Conservation (phyloP, 768 basidiomycete genomes). For the Royoungia palumana region DNA sequence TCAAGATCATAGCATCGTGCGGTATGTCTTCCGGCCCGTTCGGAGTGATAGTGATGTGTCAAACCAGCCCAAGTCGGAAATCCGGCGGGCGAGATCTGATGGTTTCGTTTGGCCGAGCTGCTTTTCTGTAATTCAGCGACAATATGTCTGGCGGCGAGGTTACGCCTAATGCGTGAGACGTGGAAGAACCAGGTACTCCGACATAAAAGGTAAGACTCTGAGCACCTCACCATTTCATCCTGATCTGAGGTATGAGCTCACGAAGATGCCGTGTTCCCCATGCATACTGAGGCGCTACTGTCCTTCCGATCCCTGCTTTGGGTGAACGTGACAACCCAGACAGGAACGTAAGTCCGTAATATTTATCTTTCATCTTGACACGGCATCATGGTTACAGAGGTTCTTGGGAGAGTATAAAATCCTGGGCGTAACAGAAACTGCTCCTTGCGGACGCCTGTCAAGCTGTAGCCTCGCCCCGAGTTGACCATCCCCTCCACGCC, state of each 20-base stretch:
- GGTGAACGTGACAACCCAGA: no score
- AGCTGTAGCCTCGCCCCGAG: not conserved
- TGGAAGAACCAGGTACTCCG: not conserved
- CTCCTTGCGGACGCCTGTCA: not conserved
- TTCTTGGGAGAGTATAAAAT: constrained; percentile 1
- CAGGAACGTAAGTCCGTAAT: no score
- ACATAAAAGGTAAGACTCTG: not conserved
- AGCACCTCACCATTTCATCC: not conserved
- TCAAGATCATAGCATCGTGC: no score
- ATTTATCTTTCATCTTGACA: no score
- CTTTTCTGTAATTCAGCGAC: not conserved
- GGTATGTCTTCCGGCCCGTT: not conserved
- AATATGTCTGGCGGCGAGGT: no score
- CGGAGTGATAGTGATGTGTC: not conserved
- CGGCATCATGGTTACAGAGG: no score
- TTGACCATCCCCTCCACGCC: not conserved
- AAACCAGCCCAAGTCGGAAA: not conserved
- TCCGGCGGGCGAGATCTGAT: not conserved
- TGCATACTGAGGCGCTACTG: no score
- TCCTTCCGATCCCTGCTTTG: no score
- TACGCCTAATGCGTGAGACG: not conserved
- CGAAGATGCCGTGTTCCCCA: no score
- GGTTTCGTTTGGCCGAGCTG: not conserved
- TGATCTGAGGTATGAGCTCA: not conserved
- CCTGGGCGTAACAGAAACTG: not conserved